Percentiles rank a stretch among this genome's conserved stretches.
phyloP scores from a whole-genome alignment of 2,329 filamentous ascomycete species.

The Parastagonospora avenae region DNA sequence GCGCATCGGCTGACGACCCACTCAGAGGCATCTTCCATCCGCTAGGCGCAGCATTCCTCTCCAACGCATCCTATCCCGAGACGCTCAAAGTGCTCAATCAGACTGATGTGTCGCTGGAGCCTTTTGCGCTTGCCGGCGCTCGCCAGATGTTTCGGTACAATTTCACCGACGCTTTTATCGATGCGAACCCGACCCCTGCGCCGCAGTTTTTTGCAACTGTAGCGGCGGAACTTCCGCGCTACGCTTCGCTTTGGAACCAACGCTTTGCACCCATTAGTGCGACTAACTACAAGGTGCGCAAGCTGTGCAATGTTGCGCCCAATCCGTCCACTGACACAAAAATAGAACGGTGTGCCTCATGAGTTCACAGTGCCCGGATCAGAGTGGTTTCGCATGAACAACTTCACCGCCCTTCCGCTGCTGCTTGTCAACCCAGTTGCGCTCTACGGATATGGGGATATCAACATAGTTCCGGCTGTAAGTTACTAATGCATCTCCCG shows the following conservation, averaged over 20 bases:
- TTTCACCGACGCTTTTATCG: conserved; percentile 35
- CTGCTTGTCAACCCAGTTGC: conserved; percentile 44
- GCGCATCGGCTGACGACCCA: conserved; percentile 40
- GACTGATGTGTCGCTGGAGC: conserved; percentile 37
- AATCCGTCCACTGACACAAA: conserved; percentile 17
- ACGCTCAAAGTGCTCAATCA: conserved; percentile 43
- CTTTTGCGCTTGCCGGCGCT: conserved; percentile 40
- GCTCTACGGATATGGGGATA: conserved; percentile 47
- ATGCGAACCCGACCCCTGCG: conserved; percentile 25
- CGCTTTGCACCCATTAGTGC: conserved; percentile 40
- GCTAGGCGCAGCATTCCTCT: conserved; percentile 47
- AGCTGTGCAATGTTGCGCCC: conserved; percentile 11
- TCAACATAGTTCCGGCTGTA: conserved; percentile 45
- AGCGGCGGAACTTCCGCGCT: conserved; percentile 42
- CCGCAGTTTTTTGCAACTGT: conserved; percentile 29
- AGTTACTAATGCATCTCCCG: conserved; percentile 22
- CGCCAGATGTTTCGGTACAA: conserved; percentile 43
- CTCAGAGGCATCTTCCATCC: conserved; percentile 46
- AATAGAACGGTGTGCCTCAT: conserved; percentile 44
- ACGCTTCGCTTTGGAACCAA: conserved; percentile 38
- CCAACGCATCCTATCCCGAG: conserved; percentile 43
- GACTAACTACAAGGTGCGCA: conserved; percentile 42
- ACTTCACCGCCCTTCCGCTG: conserved; percentile 42
- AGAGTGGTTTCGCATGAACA: conserved; percentile 44
- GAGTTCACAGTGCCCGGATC: conserved; percentile 42